These are phyloP conservation scores for Linum tenue DNA, from an alignment of 345 rosid species.

Conservation along the genomic window DNA sequence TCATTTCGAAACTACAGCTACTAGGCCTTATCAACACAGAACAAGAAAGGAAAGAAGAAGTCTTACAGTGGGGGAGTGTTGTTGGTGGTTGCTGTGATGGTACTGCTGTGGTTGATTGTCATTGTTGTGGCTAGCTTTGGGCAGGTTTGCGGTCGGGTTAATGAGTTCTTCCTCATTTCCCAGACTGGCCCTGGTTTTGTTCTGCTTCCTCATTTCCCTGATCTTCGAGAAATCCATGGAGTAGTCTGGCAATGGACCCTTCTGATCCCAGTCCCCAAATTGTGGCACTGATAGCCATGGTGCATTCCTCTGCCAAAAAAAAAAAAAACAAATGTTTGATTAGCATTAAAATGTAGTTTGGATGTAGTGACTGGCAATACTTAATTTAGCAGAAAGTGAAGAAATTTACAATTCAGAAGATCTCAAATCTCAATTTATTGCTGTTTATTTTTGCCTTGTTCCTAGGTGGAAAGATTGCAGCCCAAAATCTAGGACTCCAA, in stretches of 20 bases:
- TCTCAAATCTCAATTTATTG: too few species aligned
- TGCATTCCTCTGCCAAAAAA: conserved; percentile 38
- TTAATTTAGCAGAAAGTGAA: too few species aligned
- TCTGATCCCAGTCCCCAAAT: conserved; percentile 96
- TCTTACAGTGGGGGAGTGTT: conserved; percentile 55
- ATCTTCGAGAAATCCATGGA: conserved; percentile 84
- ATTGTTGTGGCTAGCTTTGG: conserved; percentile 21
- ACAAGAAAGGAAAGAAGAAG: conserved; percentile 16
- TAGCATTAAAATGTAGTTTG: background rate
- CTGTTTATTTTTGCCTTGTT: too few species aligned
- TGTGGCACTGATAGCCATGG: conserved; percentile 97
- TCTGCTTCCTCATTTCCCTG: conserved; percentile 89
- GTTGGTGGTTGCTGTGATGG: conserved; percentile 25
- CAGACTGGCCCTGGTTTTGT: conserved; percentile 90
- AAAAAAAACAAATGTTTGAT: background rate
- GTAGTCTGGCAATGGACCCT: conserved; percentile 84
- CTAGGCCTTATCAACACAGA: background rate
- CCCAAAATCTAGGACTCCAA: too few species aligned
- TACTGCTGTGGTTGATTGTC: conserved; percentile 24
- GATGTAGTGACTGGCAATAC: too few species aligned
- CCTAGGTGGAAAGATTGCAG: too few species aligned
- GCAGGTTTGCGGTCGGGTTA: conserved; percentile 40
- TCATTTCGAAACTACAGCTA: conserved; percentile 1
- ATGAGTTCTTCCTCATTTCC: conserved; percentile 84
- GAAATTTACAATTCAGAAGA: too few species aligned